Evolutionary conservation across 2,329 filamentous ascomycete genomes (phyloP), one percentile per base, ranked within the genome.

Genomic region (Sarocladiaceae sp.): DNA sequence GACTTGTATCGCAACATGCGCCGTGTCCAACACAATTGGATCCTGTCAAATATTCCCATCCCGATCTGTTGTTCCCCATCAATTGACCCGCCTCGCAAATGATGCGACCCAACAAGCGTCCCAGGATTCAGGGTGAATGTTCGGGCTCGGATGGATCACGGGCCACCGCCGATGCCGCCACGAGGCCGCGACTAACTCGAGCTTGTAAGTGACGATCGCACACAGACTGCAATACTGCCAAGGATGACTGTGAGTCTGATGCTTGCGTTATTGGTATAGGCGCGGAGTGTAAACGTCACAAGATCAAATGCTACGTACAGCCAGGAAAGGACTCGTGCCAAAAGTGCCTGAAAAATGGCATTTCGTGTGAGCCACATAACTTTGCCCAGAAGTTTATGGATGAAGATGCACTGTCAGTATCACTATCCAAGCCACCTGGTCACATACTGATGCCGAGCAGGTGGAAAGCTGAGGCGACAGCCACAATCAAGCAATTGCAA

Each of bases 311-410:
- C 28, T 48, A 52, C 10, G 33, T 55, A 17, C 35, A 51, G 15
- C 52, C 50, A 2, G 54, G 51, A 4, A 36, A 44, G 25, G 37
- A 31, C 8, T 25, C 47, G 8, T 58, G 55, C 36, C 51, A 36
- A 15, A 46, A 52, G 13, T 58, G 56, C 47, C 20, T 58, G 29
- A 53, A 52, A 5, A 49, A 23, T 12, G 55, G 56, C 37, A 56
- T 54, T 25, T 50, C 56, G 4, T 59, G 57, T 33, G 48, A 54
- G 15, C 56, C 56, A 6, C 42, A 54, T 50, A 57, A 56, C 52
- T 56, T 57, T 49, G 54, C 54, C 6, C 54, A 57, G 29, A 56
- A 56, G 51, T 57, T 56, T 48, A 56, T 57, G 6, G 56, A 57
- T 31, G 56, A 57, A 8, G 56, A 57, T 50, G 28, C 56, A 52